Evolutionary conservation across 2,329 filamentous ascomycete species (phyloP), one percentile per base, ranked within the genome.

Genomic region (Paecilomyces formosus): DNA sequence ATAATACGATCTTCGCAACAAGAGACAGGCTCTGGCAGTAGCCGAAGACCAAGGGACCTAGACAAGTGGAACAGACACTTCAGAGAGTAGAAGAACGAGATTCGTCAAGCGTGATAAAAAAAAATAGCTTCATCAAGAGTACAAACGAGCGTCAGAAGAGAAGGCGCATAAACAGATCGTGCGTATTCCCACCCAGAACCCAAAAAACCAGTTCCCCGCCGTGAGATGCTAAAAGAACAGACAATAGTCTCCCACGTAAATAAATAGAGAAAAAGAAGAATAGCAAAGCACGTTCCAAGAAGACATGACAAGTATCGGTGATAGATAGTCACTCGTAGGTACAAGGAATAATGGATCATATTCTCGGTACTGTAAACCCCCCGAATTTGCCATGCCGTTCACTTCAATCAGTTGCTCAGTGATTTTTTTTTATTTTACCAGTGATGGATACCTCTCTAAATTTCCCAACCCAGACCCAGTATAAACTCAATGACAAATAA

Each of bases 361-460:
- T 49, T 35, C 54, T 30, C 31, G 15, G 26, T 55, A 9, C n/a
- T 33, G 21, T 22, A 49, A 30, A 35, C 39, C 11, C 9, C 18
- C 24, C 21, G 39, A 49, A 3, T 55, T 21, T 55, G 54, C 33
- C 54, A 45, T 55, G 26, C 33, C 31, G 18, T 26, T 51, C 30
- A 22, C 24, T 56, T 24, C 39, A 26, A 28, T 52, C 55, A 22
- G 8, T 56, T 56, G 35, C 39, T 56, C 55, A 33, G 24, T 24
- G 30, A 9, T 31, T 31, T 12, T 31, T 31, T 31, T 64, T 60
- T 63, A 60, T 69, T 70, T 68, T 72, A 72, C 71, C 71, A 72
- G 66, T 68, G 70, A 72, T 69, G 68, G 67, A 66, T 63, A 64
- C 61, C 61, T 59, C 65, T 72, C 65, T 59, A 69, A 70, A 63